Base-by-base conservation (phyloP, 139 green algal genomes). In the Coelastrella sp. region DNA sequence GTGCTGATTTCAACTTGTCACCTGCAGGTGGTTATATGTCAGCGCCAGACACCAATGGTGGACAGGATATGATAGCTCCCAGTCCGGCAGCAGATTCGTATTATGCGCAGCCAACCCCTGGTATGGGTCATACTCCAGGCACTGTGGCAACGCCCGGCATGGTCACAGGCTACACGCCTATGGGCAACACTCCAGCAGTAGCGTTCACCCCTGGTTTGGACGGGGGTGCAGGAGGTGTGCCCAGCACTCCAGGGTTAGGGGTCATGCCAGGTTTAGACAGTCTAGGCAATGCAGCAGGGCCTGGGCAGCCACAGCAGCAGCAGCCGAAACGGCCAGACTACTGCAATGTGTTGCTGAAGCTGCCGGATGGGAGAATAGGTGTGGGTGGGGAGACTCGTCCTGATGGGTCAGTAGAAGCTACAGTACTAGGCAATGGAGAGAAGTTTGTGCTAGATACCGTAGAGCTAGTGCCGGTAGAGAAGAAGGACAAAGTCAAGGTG, bases 401-500 rank as follows among this genome's bases (percentile, higher is more conserved):
- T 3, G 58, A 56, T 61, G 86, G 73, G 3, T n/a, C n/a, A 56
- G 2, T 74, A 7, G 87, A 86, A 64, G 87, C 64, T 58, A 19
- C 57, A 13, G 77, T 66, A 17, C 20, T 81, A 19, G 87, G 56
- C 32, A 58, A 47, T 13, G 64, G 65, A 6, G 64, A 68, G 4
- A 3, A 32, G 6, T 77, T 86, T 56, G 19, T 81, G 61, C 8
- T 91, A 7, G 87, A 91, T 5, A 58, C 78, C 4, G 65, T 91
- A 5, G 87, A 91, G 65, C 54, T 91, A 20, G 77, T 86, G 8
- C 16, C 23, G 64, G 23, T 65, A 3, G 61, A 77, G 47, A 79
- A 80, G 87, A 78, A 86, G 65, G 87, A 91, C 23, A 13, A 17
- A 20, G 87, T 91, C 23, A 91, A 91, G 87, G 87, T 91, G 32